Base-by-base conservation (phyloP, 176 grass and related monocot genomes). In the Triticum monococcum region DNA sequence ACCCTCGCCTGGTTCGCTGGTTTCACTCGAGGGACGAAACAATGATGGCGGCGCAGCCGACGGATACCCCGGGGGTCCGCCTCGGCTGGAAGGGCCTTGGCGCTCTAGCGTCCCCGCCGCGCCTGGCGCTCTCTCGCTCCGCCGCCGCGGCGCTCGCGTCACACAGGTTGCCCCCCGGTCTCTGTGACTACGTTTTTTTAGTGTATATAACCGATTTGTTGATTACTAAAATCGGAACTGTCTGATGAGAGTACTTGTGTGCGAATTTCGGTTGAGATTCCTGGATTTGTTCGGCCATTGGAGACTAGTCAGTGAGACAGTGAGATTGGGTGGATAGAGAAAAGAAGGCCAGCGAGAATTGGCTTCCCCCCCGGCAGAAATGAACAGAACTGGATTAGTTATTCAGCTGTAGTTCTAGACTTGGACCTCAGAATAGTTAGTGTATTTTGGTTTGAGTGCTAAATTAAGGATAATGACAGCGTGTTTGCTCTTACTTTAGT, bases 91-190 rank as follows among this genome's bases (percentile, higher is more conserved):
- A 66, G 69, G 77, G 32, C 43, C 24, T 45, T 1, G 31, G 38
- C 43, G 45, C 77, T 4, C 61, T 17, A 33, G 68, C 23, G 5
- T 80, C 36, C 68, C 57, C 81, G 31, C 36, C 83, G 77, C 60
- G 68, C 30, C 61, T 43, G 32, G 3, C 68, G 1, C 65, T 26
- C 13, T 43, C 12, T 60, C 59, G 67, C 35, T 43, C 62, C 68
- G 68, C 76, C n/a, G 41, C 45, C 18, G 77, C 56, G 0, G 13
- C 59, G 35, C n/a, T 50, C 61, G 63, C 61, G 68, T 16, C 13
- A 38, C 83, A 68, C n/a, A 89, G 82, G 82, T 89, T 37, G 36
- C 5, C 78, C n/a, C n/a, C 57, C 5, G 40, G 72, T 33, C 74
- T 64, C 78, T 28, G 1, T 50, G 33, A 9, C 17, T 37, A 25